Evolutionary conservation across 164 flowering plant species (phyloP).

Genomic region (Macadamia tetraphylla): DNA sequence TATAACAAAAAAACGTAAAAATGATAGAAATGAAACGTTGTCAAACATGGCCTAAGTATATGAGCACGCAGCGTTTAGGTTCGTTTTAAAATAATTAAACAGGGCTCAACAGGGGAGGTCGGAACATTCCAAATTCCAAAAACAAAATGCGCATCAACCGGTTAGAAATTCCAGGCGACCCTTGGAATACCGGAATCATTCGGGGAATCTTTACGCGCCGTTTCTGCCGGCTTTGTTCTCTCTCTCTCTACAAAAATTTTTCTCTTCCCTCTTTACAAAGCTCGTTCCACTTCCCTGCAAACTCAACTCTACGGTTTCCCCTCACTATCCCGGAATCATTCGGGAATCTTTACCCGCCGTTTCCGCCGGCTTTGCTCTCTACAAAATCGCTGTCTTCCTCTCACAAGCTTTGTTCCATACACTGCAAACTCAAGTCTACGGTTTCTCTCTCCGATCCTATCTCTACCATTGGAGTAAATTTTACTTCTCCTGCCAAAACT

Average conservation of each 20-base stretch:
- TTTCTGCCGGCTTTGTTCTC: background rate
- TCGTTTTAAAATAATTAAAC: too few species aligned
- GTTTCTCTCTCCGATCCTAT: conserved; percentile 5
- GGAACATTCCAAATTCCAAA: conserved; percentile 8
- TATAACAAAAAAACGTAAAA: too few species aligned
- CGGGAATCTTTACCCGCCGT: background rate
- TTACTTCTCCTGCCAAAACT: background rate
- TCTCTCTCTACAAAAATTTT: background rate
- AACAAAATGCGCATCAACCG: conserved; percentile 18
- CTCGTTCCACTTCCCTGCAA: too few species aligned
- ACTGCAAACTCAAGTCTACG: background rate
- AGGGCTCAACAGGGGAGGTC: too few species aligned
- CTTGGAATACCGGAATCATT: background rate
- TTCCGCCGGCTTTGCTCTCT: background rate
- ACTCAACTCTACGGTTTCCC: too few species aligned
- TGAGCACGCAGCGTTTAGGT: too few species aligned
- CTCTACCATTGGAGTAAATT: background rate
- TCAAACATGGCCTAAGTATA: too few species aligned
- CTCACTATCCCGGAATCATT: background rate
- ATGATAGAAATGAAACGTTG: too few species aligned
- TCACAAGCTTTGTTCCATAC: background rate
- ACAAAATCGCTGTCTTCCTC: background rate
- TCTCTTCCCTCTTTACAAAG: too few species aligned
- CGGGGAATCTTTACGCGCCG: background rate
- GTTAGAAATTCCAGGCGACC: conserved; percentile 1